Conservation (phyloP, 75 land plant species). For the Azolla pinnata region DNA sequence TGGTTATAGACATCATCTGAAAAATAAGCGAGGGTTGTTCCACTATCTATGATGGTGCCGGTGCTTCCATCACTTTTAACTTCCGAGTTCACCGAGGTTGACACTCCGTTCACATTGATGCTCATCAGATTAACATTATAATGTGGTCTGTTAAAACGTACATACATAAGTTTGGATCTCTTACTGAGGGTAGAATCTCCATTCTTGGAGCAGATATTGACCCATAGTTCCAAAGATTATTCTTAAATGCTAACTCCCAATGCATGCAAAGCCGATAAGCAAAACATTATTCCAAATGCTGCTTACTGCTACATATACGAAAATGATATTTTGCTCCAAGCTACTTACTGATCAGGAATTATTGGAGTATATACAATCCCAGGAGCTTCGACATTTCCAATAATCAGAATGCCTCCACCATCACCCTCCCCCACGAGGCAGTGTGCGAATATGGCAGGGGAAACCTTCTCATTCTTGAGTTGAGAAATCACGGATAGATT, state of each 20-base stretch:
- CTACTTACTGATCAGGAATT: conserved; percentile 72
- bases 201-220: no score
- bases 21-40: conserved; percentile 80
- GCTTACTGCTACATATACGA: no score
- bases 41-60: conserved; percentile 83
- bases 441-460: conserved; percentile 71
- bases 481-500: conserved; percentile 72
- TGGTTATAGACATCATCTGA: conserved; percentile 62
- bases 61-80: conserved; percentile 45
- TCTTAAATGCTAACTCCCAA: no score
- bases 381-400: conserved; percentile 69
- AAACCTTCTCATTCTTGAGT: conserved; percentile 34
- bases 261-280: no score
- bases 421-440: conserved; percentile 61
- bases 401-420: conserved; percentile 79
- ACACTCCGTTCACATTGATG: conserved; percentile 63
- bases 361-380: conserved; percentile 75
- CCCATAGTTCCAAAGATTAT: no score
- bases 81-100: conserved; percentile 40
- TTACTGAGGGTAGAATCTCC: no score
- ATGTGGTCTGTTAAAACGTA: conserved; percentile 67
- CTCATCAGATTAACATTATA: conserved; percentile 69
- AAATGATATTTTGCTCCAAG: no score
- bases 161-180: conserved; percentile 3
- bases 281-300: not conserved